Percentiles rank a stretch among this genome's conserved stretches.
Conservation (phyloP, 2,329 filamentous ascomycete species). For the Beauveria australis region DNA sequence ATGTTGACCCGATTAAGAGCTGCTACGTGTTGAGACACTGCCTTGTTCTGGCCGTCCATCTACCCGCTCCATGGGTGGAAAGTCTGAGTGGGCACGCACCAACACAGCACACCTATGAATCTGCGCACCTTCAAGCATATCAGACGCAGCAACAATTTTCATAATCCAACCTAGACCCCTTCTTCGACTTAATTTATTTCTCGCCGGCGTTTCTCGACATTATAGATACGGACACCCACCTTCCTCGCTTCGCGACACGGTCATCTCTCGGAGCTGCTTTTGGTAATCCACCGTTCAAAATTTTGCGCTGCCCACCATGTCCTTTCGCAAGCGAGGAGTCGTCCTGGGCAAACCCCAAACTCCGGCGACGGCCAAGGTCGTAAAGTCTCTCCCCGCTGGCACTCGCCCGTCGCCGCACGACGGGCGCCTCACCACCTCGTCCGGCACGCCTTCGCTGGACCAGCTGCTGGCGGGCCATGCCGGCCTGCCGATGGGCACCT, state of each 20-base stretch:
- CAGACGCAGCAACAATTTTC: not conserved
- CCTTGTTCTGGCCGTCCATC: not conserved
- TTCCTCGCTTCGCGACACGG: not conserved
- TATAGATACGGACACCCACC: not conserved
- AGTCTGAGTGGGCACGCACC: not conserved
- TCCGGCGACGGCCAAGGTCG: conserved; percentile 19
- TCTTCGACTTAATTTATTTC: not conserved
- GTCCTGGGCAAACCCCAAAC: conserved; percentile 33
- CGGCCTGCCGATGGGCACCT: conserved; percentile 74
- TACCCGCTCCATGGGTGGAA: not conserved
- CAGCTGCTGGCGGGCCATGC: conserved; percentile 77
- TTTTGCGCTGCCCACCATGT: conserved; percentile 33
- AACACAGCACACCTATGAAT: not conserved
- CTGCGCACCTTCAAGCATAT: not conserved
- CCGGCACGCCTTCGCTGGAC: conserved; percentile 80
- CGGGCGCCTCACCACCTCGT: conserved; percentile 81
- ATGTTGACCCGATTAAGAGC: no score
- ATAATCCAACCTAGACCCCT: not conserved
- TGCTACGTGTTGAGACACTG: no score
- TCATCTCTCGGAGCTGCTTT: not conserved
- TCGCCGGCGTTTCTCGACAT: not conserved
- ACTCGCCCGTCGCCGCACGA: conserved; percentile 82
- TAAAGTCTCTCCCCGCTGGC: conserved; percentile 34
- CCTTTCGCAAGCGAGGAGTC: conserved; percentile 49
- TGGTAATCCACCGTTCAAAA: not conserved